A percentile compares a stretch with the other conserved stretches of the same genome.
Evolutionary conservation across 1,139 yeast genomes (phyloP).

Genomic region (Yamadazyma blattariae): DNA sequence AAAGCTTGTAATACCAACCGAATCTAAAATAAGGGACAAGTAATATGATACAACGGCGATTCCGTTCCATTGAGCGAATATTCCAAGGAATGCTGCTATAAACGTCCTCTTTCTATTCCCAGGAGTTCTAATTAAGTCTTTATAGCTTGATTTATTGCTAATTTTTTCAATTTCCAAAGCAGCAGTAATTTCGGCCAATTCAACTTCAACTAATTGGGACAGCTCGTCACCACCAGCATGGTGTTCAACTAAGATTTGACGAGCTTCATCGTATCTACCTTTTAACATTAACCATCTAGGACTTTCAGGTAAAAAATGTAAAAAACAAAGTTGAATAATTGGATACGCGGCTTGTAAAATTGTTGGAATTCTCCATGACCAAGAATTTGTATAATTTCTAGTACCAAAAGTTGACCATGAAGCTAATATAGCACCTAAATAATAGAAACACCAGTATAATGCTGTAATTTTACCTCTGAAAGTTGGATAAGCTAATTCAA

Average conservation of each 20-base stretch:
- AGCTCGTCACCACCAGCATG: constrained; percentile 16
- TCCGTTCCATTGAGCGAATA: constrained; percentile 18
- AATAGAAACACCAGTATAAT: constrained; percentile 55
- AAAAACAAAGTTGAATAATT: constrained; percentile 10
- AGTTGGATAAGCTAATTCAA: constrained; percentile 58
- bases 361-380: constrained; percentile 49
- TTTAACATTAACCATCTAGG: constrained; percentile 49
- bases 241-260: constrained; percentile 37
- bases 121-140: constrained; percentile 14
- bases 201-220: constrained; percentile 13
- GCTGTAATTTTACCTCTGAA: constrained; percentile 59
- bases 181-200: constrained; percentile 15
- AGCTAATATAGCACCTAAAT: constrained; percentile 58
- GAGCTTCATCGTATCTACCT: constrained; percentile 46
- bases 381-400: constrained; percentile 41
- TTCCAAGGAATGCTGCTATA: constrained; percentile 16
- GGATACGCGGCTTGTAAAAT: constrained; percentile 51
- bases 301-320: constrained; percentile 63
- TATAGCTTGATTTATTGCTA: constrained; percentile 12
- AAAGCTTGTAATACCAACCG: constrained; percentile 40
- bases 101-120: constrained; percentile 15
- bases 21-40: constrained; percentile 39
- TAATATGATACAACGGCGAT: constrained; percentile 29
- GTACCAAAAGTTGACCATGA: constrained; percentile 55
- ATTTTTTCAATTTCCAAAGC: constrained; percentile 10